Base-by-base conservation (phyloP, 805 yeast genomes). In the Sungouiella thailandica region DNA sequence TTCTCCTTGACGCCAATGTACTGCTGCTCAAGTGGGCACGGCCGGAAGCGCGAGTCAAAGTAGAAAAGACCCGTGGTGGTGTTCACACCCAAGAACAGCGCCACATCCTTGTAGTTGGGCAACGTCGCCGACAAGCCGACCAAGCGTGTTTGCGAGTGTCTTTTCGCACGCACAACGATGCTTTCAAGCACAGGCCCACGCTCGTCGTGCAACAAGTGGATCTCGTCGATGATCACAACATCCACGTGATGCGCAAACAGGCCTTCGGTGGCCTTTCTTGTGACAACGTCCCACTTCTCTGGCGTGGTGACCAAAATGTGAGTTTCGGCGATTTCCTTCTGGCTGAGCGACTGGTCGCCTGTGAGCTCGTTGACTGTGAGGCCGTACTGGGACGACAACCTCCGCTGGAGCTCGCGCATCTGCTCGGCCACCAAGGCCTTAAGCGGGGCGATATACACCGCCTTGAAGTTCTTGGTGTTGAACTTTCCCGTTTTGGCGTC, bases 381-480 rank as follows among this genome's bases (percentile, higher is more conserved):
- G 1, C 88, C 93, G 40, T 72, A 76, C 6, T 71, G 72, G 2
- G 60, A 46, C 1, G 68, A 55, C 16, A 90, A 62, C 42, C 95
- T 67, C 51, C 88, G 71, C 37, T 77, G 74, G 44, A 90, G 84
- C 52, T 88, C 95, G 31, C 94, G 65, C 32, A 85, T 95, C 53
- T 89, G 97, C 53, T 90, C 97, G 52, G 89, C 96, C 0, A 89
- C 97, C 52, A 90, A 72, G 0, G 98, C 98, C 49, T 89, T 90
- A 39, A 90, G 64, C 0, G 97, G 97, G 0, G 97, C 95, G 41
- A 89, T 80, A 51, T 87, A 90, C 0, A 89, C 93, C 14, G 86
- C 76, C 55, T 85, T 87, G 55, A 84, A 80, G 6, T 70, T 68
- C 16, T 72, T 60, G 16, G 78, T 45, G 16, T 69, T 63, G 8